These are phyloP conservation scores for Apiospora phragmitis DNA, from an alignment of 2,329 filamentous ascomycete genomes.

Conservation along the genomic window DNA sequence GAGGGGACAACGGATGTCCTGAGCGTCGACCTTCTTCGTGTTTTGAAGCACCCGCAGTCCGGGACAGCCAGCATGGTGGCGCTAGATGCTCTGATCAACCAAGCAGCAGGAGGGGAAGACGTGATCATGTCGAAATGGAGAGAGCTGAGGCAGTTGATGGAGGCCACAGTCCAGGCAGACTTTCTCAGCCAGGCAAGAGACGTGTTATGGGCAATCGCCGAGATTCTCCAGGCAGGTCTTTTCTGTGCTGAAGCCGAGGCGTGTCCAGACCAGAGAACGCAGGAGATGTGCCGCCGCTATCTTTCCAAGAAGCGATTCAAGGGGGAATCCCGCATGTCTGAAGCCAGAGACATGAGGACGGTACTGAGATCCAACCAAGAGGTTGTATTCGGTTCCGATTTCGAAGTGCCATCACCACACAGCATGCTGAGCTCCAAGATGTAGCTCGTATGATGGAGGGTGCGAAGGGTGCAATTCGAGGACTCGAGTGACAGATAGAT, in stretches of 20 bases:
- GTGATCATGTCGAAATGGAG: conserved; percentile 40
- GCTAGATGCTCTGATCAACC: conserved; percentile 41
- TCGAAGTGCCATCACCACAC: neutral
- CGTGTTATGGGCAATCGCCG: conserved; percentile 44
- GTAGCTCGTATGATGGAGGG: neutral
- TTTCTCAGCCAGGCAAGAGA: conserved; percentile 48
- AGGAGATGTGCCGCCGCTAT: conserved; percentile 42
- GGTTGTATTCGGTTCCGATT: neutral
- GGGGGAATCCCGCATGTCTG: neutral
- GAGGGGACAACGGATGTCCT: conserved; percentile 71
- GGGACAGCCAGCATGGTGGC: conserved; percentile 41
- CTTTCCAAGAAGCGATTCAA: conserved; percentile 31
- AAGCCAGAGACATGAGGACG: neutral
- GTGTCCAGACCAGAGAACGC: conserved; percentile 36
- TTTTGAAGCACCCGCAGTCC: conserved; percentile 44
- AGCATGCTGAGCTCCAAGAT: neutral
- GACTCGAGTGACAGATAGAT: neutral
- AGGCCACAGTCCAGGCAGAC: conserved; percentile 33
- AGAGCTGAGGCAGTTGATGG: conserved; percentile 38
- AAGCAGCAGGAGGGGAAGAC: conserved; percentile 27
- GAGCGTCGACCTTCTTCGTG: conserved; percentile 50
- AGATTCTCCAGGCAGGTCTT: conserved; percentile 45
- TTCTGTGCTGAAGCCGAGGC: conserved; percentile 41
- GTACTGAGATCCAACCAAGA: neutral
- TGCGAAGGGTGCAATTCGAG: neutral